Conservation (phyloP, 73 alveolate genomes). For the Durusdinium trenchii region DNA sequence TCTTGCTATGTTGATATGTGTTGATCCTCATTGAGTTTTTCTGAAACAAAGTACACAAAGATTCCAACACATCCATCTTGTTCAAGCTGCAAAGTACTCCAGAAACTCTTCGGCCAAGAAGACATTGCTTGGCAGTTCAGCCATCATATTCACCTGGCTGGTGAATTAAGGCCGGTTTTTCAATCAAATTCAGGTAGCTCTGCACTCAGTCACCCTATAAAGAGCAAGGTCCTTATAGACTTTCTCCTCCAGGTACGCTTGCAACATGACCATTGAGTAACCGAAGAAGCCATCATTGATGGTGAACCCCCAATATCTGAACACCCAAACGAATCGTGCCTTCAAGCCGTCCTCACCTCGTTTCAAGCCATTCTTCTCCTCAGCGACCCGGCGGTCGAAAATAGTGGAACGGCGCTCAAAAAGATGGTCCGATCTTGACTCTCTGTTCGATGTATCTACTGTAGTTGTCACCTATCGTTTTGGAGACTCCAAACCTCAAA, state of each 20-base stretch:
- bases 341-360: conserved; percentile 82
- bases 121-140: conserved; percentile 96
- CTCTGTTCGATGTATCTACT: too few species aligned
- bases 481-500: too few species aligned
- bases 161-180: background rate
- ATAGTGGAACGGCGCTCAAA: too few species aligned
- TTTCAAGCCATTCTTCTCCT: conserved; percentile 81
- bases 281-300: background rate
- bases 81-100: conserved; percentile 61
- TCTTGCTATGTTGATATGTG: too few species aligned
- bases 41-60: background rate
- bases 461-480: too few species aligned
- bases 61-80: background rate
- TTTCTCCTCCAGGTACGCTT: background rate
- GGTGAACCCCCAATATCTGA: background rate
- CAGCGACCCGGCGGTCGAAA: too few species aligned
- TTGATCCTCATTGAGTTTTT: too few species aligned
- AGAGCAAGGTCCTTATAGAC: background rate
- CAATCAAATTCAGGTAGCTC: background rate
- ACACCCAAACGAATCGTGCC: background rate
- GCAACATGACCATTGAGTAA: background rate
- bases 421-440: too few species aligned
- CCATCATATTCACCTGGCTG: conserved; percentile 87
- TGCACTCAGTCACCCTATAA: background rate
- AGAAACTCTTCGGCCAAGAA: conserved; percentile 93